Percentiles rank a stretch among this genome's conserved stretches.
phyloP scores from a whole-genome alignment of 225 moss, liverwort and hornwort genomes.

The Pleurozium schreberi region DNA sequence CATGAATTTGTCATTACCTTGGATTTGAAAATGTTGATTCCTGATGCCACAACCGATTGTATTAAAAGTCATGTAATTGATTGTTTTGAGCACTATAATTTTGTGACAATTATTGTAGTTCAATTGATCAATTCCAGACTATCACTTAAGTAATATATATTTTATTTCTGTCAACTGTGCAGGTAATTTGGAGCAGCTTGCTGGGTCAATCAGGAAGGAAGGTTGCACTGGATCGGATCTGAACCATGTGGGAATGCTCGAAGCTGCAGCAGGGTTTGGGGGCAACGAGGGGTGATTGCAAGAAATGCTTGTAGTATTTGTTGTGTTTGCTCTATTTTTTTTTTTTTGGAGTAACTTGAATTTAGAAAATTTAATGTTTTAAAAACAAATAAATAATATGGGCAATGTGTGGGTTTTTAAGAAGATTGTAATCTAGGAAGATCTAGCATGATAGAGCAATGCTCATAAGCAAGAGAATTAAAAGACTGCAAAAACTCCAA shows the following conservation, averaged over 20 bases:
- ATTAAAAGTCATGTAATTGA: neutral
- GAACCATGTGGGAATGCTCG: neutral
- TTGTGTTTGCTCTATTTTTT: too few species aligned
- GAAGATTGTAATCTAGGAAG: neutral
- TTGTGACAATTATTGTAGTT: neutral
- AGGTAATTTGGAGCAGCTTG: neutral
- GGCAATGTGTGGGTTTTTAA: neutral
- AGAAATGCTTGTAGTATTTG: neutral
- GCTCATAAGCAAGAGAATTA: neutral
- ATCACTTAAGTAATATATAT: neutral
- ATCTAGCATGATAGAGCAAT: neutral
- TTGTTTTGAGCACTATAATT: neutral
- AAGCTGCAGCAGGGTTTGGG: neutral
- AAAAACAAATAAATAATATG: neutral
- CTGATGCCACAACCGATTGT: neutral
- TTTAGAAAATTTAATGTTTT: fast-evolving
- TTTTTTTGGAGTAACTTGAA: neutral
- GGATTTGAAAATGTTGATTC: neutral
- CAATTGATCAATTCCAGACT: neutral
- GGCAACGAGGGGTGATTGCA: neutral
- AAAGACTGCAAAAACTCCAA: neutral
- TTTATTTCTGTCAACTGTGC: neutral
- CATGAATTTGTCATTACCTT: neutral
- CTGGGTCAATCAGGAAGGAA: neutral
- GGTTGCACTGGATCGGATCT: neutral